Evolutionary conservation across 345 rosid genomes (phyloP), one percentile per base, ranked within the genome.

Genomic region (Eucalyptus curtisii): DNA sequence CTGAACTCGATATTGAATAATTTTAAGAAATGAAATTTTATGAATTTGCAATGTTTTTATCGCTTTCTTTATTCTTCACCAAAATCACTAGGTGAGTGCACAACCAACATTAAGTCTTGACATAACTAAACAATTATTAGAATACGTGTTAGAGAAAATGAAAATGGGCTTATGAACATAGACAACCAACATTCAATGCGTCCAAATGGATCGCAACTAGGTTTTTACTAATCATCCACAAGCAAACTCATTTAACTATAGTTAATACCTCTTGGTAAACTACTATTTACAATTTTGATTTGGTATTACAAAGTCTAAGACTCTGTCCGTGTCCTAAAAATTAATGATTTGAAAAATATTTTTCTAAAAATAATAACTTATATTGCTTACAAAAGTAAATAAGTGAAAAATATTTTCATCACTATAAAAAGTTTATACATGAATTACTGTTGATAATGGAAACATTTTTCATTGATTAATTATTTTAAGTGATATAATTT

Each of bases 391-490:
- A 37, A 10, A 3, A 37, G 1, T 71, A 19, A 68, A 37, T 37
- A 4, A 71, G 10, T 3, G 2, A 33, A 71, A 10, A n/a, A n/a
- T 3, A n/a, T 64, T 64, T 13, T 22, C 17, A 13, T 61, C 33
- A 3, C 15, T 9, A 61, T 61, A 7, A 13, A 64, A 7, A 17
- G 2, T 33, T 31, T 68, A 31, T 3, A 8, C 0, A 68, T 68
- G 4, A 68, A 33, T 68, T 33, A 5, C 8, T 4, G 0, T 16
- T 37, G 11, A 71, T 37, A 10, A 68, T 33, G 1, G 11, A 68
- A 71, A 37, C 0, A 0, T 33, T 33, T 71, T 71, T 71, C 0
- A 11, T 76, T 11, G 0, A 20, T 1, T 11, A 40, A 40, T 7
- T 20, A 20, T 76, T 68, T 3, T 0, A 76, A 76, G 9, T 22